Conservation (phyloP, 2,329 filamentous ascomycete species). For the Colletotrichum caudatum region DNA sequence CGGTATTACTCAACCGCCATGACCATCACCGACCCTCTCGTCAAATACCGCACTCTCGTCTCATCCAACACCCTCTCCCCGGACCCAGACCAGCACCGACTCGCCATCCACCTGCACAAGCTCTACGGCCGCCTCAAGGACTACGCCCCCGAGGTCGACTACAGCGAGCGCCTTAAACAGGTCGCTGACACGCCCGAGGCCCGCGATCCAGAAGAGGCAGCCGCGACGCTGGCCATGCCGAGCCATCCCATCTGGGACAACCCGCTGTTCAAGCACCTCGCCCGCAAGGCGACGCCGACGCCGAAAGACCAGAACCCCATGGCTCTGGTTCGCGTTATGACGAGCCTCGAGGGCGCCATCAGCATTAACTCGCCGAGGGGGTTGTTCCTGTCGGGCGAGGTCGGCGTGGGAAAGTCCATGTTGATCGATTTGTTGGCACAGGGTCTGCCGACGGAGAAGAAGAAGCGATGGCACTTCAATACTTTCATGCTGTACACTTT, state of each 20-base stretch:
- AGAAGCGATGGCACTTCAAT: conserved; percentile 85
- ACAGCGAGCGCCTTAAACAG: conserved; percentile 72
- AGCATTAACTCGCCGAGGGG: conserved; percentile 79
- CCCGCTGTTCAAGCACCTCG: conserved; percentile 70
- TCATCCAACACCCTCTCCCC: conserved; percentile 74
- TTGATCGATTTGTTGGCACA: conserved; percentile 86
- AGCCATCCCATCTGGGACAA: conserved; percentile 70
- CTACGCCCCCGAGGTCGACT: conserved; percentile 79
- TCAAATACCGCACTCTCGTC: conserved; percentile 80
- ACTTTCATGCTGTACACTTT: conserved; percentile 87
- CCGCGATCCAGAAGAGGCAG: conserved; percentile 47
- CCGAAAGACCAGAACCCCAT: conserved; percentile 63
- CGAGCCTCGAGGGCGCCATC: conserved; percentile 77
- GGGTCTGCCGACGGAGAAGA: conserved; percentile 78
- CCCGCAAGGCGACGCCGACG: conserved; percentile 62
- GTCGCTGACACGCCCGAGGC: conserved; percentile 62
- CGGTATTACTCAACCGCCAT: conserved; percentile 60
- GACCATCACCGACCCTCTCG: conserved; percentile 77
- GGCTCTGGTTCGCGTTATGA: conserved; percentile 76
- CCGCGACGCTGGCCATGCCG: conserved; percentile 59
- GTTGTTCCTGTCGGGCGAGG: conserved; percentile 82
- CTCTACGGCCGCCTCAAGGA: conserved; percentile 82
- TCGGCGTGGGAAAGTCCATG: conserved; percentile 88
- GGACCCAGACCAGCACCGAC: conserved; percentile 78
- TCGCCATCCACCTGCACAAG: conserved; percentile 82